These are phyloP conservation scores for Globisporangium echinulatum DNA, from an alignment of 352 stramenopile species.

Conservation along the genomic window DNA sequence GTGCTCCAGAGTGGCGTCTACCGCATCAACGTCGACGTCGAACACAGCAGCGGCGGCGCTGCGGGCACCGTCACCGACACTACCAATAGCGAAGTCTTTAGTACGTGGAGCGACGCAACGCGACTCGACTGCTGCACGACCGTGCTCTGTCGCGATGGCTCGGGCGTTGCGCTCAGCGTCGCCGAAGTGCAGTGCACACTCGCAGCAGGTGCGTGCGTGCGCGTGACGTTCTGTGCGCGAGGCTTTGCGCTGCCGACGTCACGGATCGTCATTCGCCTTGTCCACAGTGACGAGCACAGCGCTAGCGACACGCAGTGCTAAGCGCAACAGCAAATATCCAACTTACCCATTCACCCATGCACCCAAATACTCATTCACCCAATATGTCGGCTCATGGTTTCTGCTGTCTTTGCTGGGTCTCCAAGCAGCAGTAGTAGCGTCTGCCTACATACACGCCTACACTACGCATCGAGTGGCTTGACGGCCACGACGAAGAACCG, in stretches of 20 bases:
- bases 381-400: no score
- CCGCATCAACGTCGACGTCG: slow-evolving; percentile 32
- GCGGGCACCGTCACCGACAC: background rate
- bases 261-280: slow-evolving; percentile 7
- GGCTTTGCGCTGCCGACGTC: slow-evolving; percentile 12
- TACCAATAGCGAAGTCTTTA: slow-evolving; percentile 16
- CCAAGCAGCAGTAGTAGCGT: background rate
- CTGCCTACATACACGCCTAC: background rate
- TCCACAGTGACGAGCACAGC: background rate
- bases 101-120: slow-evolving; percentile 20
- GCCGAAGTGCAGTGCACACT: slow-evolving; percentile 18
- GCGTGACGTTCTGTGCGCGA: slow-evolving; percentile 22
- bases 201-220: slow-evolving; percentile 18
- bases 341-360: background rate
- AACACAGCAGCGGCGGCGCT: slow-evolving; percentile 9
- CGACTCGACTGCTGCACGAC: slow-evolving; percentile 2
- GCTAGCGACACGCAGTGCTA: background rate
- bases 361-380: no score
- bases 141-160: slow-evolving; percentile 8
- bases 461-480: slow-evolving; percentile 15
- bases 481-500: slow-evolving; percentile 62
- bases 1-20: slow-evolving; percentile 17
- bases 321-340: background rate
- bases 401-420: no score
- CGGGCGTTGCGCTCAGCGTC: slow-evolving; percentile 18